Evolutionary conservation across 352 stramenopile species (phyloP), one percentile per base, ranked within the genome.

Genomic region (Halophytophthora batemanensis): DNA sequence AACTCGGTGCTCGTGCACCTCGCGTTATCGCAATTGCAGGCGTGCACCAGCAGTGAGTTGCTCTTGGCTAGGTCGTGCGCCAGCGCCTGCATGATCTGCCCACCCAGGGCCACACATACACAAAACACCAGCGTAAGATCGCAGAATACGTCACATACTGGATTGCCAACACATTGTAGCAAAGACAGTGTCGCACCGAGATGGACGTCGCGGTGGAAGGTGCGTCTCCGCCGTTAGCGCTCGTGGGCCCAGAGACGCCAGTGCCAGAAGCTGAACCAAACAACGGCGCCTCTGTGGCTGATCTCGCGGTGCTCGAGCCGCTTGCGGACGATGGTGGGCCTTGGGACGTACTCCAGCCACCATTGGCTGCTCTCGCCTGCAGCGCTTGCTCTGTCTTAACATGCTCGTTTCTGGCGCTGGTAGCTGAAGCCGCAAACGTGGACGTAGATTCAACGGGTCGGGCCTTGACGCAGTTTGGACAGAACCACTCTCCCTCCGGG

Each of bases 401-500:
- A 14, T 18, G 12, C 23, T 56, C 51, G 13, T 13, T 39, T 18
- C 21, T 43, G 18, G 51, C 25, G 23, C 25, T 11, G 0, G 29
- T 17, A 3, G 25, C 11, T 45, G 43, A 23, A 15, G 37, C 23
- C 40, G 35, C 25, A 23, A 8, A 8, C 25, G 25, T 8, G 25
- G 25, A 8, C 25, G 8, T 8, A 31, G 25, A 6, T 23, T n/a
- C n/a, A n/a, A n/a, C n/a, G n/a, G 14, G 50, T 44, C 59, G 40
- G 14, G 62, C 62, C 1, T 41, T 28, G 17, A 11, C 48, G 38
- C 77, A 91, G 7, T 54, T 47, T 3, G 74, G 66, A 43, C 80
- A 91, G 42, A 67, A 87, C 80, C 80, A 91, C 14, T 76, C 53
- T 12, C 58, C 71, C 6, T 66, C 54, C 0, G 80, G 77, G 12